Evolutionary conservation across 139 green algal genomes (phyloP), one percentile per base, ranked within the genome.

Genomic region (Chlorella sp.): DNA sequence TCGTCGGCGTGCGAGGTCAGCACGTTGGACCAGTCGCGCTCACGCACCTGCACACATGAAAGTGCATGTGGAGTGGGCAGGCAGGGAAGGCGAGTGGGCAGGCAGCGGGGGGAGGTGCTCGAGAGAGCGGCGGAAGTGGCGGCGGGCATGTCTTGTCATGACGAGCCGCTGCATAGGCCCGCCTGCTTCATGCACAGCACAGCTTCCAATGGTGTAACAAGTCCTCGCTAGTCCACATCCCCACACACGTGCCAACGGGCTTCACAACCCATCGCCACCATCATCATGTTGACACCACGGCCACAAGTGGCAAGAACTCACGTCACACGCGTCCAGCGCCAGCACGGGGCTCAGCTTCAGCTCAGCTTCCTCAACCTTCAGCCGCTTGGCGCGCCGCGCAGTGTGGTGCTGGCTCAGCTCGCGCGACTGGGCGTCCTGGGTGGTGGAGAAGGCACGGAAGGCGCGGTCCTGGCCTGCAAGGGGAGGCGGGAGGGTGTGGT

Each of bases 21-120:
- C 24, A 99, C 96, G 83, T 99, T 99, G 75, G 91, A 93, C 98
- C 98, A 99, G 94, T 99, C 98, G 30, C 96, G 92, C 95, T 99
- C 98, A 4, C 97, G 96, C 30, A 97, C 93, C 91, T 97, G 90
- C 84, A 57, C 48, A 57, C 48, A 57, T n/a, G n/a, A n/a, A n/a
- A n/a, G n/a, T n/a, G n/a, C 48, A 57, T 16, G 48, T 57, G 48
- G 5, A 57, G 48, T 7, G 3, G 34, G 18, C 36, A 57, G 15
- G 5, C 18, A 83, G 34, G 77, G 19, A 60, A 30, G 34, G 28
- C 21, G 16, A 60, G 53, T 37, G 15, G 77, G 26, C 22, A 60
- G 77, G n/a, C n/a, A 16, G 26, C 9, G 66, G 66, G 66, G 7
- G 24, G 24, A 30, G 26, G 9, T n/a, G 28, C n/a, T 2, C 3